A percentile compares a stretch with the other conserved stretches of the same genome.
These are phyloP conservation scores for Mychonastes homosphaera DNA, from an alignment of 139 green algal species.

Conservation along the genomic window DNA sequence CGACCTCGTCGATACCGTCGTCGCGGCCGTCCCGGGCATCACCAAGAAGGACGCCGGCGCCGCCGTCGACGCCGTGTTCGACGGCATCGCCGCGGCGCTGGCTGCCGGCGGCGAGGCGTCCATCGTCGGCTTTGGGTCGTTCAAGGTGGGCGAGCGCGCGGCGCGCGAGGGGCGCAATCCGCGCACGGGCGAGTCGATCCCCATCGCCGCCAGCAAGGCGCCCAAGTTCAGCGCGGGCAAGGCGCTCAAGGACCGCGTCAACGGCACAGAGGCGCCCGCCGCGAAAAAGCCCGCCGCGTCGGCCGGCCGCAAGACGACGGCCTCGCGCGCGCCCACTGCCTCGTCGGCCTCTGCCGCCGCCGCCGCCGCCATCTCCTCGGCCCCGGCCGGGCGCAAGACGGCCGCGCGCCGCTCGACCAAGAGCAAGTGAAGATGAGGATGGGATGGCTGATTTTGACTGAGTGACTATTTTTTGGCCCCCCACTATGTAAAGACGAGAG, in stretches of 20 bases:
- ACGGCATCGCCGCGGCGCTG: constrained; percentile 14
- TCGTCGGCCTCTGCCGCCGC: too few relatives aligned
- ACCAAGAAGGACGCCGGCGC: constrained; percentile 3
- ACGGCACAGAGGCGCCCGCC: too few relatives aligned
- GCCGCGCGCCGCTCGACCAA: too few relatives aligned
- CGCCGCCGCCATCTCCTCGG: too few relatives aligned
- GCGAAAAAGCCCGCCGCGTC: too few relatives aligned
- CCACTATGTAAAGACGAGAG: too few relatives aligned
- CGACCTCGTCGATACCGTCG: not conserved
- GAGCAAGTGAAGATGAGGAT: too few relatives aligned
- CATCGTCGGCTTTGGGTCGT: constrained; percentile 33
- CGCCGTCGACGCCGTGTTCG: constrained; percentile 8
- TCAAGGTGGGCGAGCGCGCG: constrained; percentile 21
- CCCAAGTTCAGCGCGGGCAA: constrained; percentile 31
- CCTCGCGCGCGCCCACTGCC: too few relatives aligned
- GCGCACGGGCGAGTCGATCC: constrained; percentile 21
- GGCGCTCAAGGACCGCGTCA: constrained; percentile 34
- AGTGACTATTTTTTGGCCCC: too few relatives aligned
- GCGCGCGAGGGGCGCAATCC: constrained; percentile 39
- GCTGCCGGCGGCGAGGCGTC: constrained; percentile 28
- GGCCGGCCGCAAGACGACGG: too few relatives aligned
- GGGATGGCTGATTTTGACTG: too few relatives aligned
- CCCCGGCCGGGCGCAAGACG: too few relatives aligned
- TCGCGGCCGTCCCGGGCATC: constrained; percentile 1
- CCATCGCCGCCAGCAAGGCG: constrained; percentile 23